Evolutionary conservation across 2,329 filamentous ascomycete genomes (phyloP).

Genomic region (Trichoderma sp.): DNA sequence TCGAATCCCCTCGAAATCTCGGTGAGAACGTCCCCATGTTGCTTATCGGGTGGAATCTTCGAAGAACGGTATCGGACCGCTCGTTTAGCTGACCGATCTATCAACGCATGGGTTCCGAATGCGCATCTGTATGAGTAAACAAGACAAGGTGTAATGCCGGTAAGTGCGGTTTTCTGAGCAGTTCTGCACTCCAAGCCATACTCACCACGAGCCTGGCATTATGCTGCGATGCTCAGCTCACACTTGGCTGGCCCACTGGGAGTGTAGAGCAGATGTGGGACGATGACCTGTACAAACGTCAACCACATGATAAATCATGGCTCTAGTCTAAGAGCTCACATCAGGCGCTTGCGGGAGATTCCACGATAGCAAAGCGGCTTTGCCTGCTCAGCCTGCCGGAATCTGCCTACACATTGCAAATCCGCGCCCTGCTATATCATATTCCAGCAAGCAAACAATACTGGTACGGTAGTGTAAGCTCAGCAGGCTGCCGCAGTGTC

Average conservation of each 20-base stretch:
- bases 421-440: conserved; percentile 14
- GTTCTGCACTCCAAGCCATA: neutral
- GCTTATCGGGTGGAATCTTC: conserved; percentile 10
- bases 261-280: conserved; percentile 9
- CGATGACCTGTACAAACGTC: neutral
- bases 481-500: conserved; percentile 22
- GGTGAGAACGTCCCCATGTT: conserved; percentile 1
- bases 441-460: neutral
- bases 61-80: conserved; percentile 1
- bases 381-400: neutral
- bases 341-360: neutral
- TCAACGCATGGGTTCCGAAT: neutral
- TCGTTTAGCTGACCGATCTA: neutral
- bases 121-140: neutral
- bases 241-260: neutral
- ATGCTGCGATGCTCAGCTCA: conserved; percentile 8
- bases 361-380: neutral
- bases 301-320: conserved; percentile 6
- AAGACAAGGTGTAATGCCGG: neutral
- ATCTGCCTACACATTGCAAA: neutral
- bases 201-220: neutral
- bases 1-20: neutral
- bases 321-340: neutral
- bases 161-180: neutral
- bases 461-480: conserved; percentile 18